Evolutionary conservation across 1,284 basidiomycete species (phyloP), one percentile per base, ranked within the genome.

Genomic region (Blastosporella zonata): DNA sequence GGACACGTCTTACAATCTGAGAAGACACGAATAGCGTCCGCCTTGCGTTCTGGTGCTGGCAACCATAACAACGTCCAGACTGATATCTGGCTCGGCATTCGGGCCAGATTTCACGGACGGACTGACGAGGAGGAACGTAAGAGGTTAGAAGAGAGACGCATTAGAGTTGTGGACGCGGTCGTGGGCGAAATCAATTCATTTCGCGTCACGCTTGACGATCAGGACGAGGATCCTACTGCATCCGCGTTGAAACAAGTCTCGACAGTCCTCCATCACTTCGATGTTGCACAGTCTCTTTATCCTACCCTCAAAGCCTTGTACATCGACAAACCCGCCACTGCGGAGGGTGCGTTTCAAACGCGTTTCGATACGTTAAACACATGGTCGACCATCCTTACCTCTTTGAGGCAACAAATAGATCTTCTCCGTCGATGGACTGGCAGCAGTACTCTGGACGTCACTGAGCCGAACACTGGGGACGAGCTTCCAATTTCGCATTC

Each of bases 1-100:
- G 94, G 95, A 12, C 93, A 97, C 62, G 93, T 98, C 5, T 78
- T 98, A 52, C 91, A 88, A 63, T 88, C 90, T 1, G 95, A 97
- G 70, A 96, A 93, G 68, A 89, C 87, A 17, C 83, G 95, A 49
- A 94, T 95, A 57, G 83, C 87, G 42, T 83, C 79, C 57, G 82
- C 81, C 35, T 70, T 92, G 56, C 77, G 84, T 62, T 76, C 81
- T 47, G 77, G 83, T 50, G 74, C 77, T 44, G 78, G 90, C 59
- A 80, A 88, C 69, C 78, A 84, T 68, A 79, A 83, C 66, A 80
- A 81, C 64, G 61, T 75, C 53, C 78, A 83, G 61, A 70, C 77
- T 40, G 81, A 85, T 62, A 76, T 95, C 46, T 99, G 96, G 96
- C 76, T 96, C 56, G 91, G 90, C 49, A 81, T 98, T 39, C 84